Base-by-base conservation (phyloP, 2,329 filamentous ascomycete species). In the Neonectria hederae region DNA sequence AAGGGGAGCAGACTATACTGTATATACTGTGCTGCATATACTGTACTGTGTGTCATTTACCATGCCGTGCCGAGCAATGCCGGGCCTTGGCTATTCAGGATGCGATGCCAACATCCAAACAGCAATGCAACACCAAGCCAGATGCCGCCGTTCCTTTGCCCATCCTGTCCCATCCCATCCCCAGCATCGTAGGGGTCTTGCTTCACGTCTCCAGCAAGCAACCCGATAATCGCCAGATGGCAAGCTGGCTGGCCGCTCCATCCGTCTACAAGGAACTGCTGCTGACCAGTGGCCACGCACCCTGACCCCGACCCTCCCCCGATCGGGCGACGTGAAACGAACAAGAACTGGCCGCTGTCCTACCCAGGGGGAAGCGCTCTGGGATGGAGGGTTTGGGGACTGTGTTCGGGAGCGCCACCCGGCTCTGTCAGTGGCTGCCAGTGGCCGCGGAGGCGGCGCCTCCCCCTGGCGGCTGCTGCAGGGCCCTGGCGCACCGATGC, bases 321-420 rank as follows among this genome's bases (percentile, higher is more conserved):
- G 61, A 72, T 72, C 69, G 62, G 70, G 70, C 69, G 42, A 67
- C 62, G 54, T 72, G 70, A 72, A 72, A 72, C 70, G 66, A 68
- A 51, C 24, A 48, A 49, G 59, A 13, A 43, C 26, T 14, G 30
- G 38, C 24, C n/a, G 46, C 21, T 17, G 22, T 26, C 22, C 7
- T 3, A 22, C 22, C 43, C 24, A 21, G 22, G 46, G 17, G 19
- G 21, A 45, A n/a, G 19, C 24, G 21, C 17, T 28, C 17, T 26
- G 46, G 26, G 17, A 30, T 38, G 35, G 35, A 38, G 42, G n/a
- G 60, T 24, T 53, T 65, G 62, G 38, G 30, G 42, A 42, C 51
- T 49, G 22, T 24, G 24, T n/a, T 49, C 46, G 46, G 48, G 26
- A 19, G 54, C n/a, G 30, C 26, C 49, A 43, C 43, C 61, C 55